Conservation (phyloP, 371 early-diverging fungal genomes). For the Dinochytrium kinnereticum region DNA sequence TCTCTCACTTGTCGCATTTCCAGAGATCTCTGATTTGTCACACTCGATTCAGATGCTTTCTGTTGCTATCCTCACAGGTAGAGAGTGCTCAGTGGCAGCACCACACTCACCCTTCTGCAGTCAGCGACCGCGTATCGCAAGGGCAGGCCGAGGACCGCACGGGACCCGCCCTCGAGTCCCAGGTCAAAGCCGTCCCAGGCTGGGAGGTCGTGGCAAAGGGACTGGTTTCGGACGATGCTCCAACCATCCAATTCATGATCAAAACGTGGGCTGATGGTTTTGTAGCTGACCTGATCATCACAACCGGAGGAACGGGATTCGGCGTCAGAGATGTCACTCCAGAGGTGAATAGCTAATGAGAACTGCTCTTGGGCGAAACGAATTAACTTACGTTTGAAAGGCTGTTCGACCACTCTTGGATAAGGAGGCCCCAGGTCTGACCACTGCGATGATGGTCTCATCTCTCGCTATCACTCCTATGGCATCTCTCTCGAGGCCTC, state of each 20-base stretch:
- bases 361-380: not conserved
- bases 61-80: constrained; percentile 27
- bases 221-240: constrained; percentile 45
- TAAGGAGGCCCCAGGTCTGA: constrained; percentile 75
- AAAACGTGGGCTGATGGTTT: constrained; percentile 30
- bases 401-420: constrained; percentile 77
- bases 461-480: constrained; percentile 81
- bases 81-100: not conserved
- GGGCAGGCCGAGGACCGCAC: constrained; percentile 47
- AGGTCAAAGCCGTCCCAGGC: constrained; percentile 20
- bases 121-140: constrained; percentile 52
- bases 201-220: constrained; percentile 12
- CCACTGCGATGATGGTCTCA: constrained; percentile 71
- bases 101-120: constrained; percentile 20
- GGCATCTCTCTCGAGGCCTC: constrained; percentile 85
- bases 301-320: constrained; percentile 96
- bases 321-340: constrained; percentile 86
- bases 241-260: constrained; percentile 37
- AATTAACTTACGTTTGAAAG: constrained; percentile 21
- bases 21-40: too few species aligned
- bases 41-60: too few species aligned
- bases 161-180: constrained; percentile 41
- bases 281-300: constrained; percentile 69
- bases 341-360: constrained; percentile 58
- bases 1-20: too few species aligned